Evolutionary conservation across 2,329 filamentous ascomycete genomes (phyloP), one percentile per base, ranked within the genome.

Genomic region (Arthrinium phaeospermum): DNA sequence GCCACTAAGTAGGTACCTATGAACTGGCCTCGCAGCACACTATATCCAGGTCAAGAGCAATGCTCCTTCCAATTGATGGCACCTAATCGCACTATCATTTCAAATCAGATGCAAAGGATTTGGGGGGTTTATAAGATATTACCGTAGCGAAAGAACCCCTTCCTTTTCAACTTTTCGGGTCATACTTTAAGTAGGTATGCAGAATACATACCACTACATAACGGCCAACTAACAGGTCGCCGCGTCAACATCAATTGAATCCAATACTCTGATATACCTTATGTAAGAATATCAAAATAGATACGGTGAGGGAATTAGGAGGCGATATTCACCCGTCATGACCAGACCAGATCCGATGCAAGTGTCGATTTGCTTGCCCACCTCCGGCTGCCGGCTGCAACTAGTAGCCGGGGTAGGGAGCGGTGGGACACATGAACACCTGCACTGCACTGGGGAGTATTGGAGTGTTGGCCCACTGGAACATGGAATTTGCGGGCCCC

Each of bases 351-450:
- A 64, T 64, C 57, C 57, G 57, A 41, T 64, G 57, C 19, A 64
- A 64, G 57, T 64, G 57, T 64, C 57, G 57, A 64, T 64, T 57
- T 64, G 57, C 57, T 64, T 64, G 57, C 30, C 30, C 53, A 37
- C 53, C 53, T 61, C 53, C 30, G 53, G 53, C 7, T n/a, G 53
- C 53, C 53, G 30, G 53, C 30, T 61, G 53, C 34, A 13, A 64
- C 30, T 41, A 19, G 34, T 19, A 34, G 30, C 30, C 16, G 53
- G 30, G 53, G 53, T 22, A 64, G 34, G 19, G 6, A n/a, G n/a
- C 53, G 57, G 57, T 41, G 57, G 57, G 57, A 37, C 34, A 41
- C 57, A 41, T 22, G 19, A 19, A 19, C 46, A 47, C 46, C 46
- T 49, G 46, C 46, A 49, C 46, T 49, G 46, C 14, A 57, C 14